Conservation (phyloP, 2,329 filamentous ascomycete species). For the Nothophaeocryptopus gaeumannii region DNA sequence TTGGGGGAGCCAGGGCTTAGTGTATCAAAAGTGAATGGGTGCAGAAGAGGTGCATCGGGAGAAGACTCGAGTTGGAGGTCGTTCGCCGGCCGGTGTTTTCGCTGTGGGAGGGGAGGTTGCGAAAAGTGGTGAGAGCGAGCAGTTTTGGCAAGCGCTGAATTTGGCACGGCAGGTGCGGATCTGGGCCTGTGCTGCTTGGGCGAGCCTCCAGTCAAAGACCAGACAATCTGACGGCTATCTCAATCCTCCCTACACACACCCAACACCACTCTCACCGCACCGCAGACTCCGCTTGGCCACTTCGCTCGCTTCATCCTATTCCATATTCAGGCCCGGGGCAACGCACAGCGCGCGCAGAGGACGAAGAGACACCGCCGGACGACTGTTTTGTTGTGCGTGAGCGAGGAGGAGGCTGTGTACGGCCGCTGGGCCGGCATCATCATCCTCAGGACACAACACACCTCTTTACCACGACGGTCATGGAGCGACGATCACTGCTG, state of each 20-base stretch:
- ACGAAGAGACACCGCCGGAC: not conserved
- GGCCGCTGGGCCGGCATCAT: constrained; percentile 18
- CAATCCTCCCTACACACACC: not conserved
- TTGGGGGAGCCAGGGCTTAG: too few relatives aligned
- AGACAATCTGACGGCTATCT: not conserved
- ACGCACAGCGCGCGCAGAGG: not conserved
- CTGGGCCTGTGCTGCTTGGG: too few relatives aligned
- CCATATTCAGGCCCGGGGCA: not conserved
- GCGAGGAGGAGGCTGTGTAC: constrained; percentile 21
- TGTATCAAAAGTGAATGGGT: too few relatives aligned
- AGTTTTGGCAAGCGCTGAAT: too few relatives aligned
- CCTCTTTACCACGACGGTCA: constrained; percentile 20
- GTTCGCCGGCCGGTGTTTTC: too few relatives aligned
- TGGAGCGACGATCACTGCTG: constrained; percentile 26
- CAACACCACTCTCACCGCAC: not conserved
- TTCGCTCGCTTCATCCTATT: constrained; percentile 5
- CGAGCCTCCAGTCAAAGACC: not conserved
- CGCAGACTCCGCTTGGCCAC: not conserved
- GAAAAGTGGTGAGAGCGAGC: too few relatives aligned
- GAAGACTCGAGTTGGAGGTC: too few relatives aligned
- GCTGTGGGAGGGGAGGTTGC: too few relatives aligned
- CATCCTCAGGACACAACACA: not conserved
- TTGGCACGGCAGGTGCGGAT: too few relatives aligned
- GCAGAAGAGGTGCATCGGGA: too few relatives aligned
- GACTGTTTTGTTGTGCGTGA: constrained; percentile 11